phyloP scores from a whole-genome alignment of 257 asterid genomes.

The Perilla frutescens region DNA sequence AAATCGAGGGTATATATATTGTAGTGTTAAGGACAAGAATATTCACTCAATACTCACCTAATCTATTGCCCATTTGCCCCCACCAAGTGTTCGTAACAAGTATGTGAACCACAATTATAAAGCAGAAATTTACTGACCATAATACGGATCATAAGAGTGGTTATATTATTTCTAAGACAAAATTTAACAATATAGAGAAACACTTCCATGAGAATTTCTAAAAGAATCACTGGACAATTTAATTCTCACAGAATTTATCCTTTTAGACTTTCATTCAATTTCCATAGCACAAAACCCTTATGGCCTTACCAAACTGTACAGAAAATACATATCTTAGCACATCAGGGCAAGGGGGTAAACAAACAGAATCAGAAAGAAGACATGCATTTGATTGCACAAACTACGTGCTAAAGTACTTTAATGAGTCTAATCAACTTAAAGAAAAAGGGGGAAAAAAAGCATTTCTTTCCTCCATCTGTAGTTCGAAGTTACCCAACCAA shows the following conservation, averaged over 20 bases:
- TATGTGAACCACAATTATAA: constrained; percentile 21
- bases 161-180: constrained; percentile 16
- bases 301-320: not conserved
- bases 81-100: constrained; percentile 2
- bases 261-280: constrained; percentile 10
- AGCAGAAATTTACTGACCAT: not conserved
- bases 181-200: constrained; percentile 25
- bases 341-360: constrained; percentile 6
- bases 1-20: constrained; percentile 3
- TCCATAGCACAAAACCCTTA: not conserved
- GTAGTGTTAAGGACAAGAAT: not conserved
- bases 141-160: not conserved
- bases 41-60: not conserved
- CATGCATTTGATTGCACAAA: not conserved
- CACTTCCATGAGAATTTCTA: not conserved
- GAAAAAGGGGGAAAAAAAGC: not conserved
- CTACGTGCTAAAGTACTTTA: constrained; percentile 17
- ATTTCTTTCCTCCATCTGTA: not conserved
- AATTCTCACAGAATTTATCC: not conserved
- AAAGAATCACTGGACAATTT: not conserved
- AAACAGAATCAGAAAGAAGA: constrained; percentile 7
- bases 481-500: constrained; percentile 9
- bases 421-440: not conserved
- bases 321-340: constrained; percentile 1
- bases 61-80: constrained; percentile 23